Evolutionary conservation across 495 filamentous ascomycete species (phyloP), one percentile per base, ranked within the genome.

Genomic region (Aspergillus diversus): DNA sequence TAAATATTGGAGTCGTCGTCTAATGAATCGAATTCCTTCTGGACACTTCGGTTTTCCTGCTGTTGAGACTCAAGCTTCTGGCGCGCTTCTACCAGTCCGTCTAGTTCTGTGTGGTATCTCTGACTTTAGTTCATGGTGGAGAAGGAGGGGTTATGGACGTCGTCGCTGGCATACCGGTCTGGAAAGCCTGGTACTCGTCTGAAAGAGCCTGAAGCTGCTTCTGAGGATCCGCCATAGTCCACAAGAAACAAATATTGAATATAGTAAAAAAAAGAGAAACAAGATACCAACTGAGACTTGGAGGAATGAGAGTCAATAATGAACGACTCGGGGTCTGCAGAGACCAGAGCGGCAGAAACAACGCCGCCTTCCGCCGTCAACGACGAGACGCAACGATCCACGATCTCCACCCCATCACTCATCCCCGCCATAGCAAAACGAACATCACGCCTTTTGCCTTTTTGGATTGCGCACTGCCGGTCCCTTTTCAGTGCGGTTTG

Each of bases 61-160:
- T 90, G 87, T 75, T 99, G 95, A 32, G 92, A 91, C 74, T 97
- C 94, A 47, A 99, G 88, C 74, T 89, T 93, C 76, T 99, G 93
- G 48, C 92, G 87, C n/a, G 94, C 88, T 17, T 87, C 80, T 49
- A 98, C 83, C 27, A 86, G 76, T 49, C 83, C 81, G 75, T 90
- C 88, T 55, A 98, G 84, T 63, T 98, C 95, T 96, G 66, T 33
- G 52, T n/a, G 52, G 35, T 33, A 33, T 31, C 50, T 46, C 48
- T 32, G n/a, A 59, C 7, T n/a, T 55, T 3, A 8, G 5, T 55
- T 16, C 0, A 39, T 31, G 33, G n/a, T 42, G n/a, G 31, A 16
- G 31, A 16, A 7, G n/a, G 53, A 39, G 43, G 17, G 43, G 43
- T 32, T 12, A 13, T n/a, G 12, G 27, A 7, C 33, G 11, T 53